Evolutionary conservation across 495 filamentous ascomycete genomes (phyloP).

Genomic region (Penicillium subrubescens): DNA sequence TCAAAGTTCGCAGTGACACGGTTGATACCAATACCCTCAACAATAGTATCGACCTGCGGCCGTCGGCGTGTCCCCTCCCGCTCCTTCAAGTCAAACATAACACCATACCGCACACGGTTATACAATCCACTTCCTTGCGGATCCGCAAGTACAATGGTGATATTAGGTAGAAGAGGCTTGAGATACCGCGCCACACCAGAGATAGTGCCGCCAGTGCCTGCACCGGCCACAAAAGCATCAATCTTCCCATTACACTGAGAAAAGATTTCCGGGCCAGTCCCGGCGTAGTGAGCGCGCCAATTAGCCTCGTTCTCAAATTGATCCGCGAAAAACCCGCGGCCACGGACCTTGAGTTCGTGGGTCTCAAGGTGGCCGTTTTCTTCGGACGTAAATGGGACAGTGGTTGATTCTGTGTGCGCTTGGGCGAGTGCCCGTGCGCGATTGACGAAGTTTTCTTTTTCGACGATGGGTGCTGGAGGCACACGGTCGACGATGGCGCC

Average conservation of each 20-base stretch:
- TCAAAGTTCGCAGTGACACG: constrained; percentile 90
- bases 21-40: constrained; percentile 96
- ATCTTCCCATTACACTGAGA: constrained; percentile 72
- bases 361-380: constrained; percentile 16
- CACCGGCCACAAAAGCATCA: constrained; percentile 94
- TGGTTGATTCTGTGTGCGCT: constrained; percentile 64
- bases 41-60: constrained; percentile 91
- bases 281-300: constrained; percentile 76
- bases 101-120: constrained; percentile 86
- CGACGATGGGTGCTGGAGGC: constrained; percentile 86
- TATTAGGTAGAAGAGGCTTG: constrained; percentile 63
- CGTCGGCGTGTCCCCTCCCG: constrained; percentile 84
- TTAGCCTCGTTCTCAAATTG: constrained; percentile 94
- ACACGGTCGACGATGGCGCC: constrained; percentile 90
- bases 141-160: constrained; percentile 85
- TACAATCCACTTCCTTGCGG: constrained; percentile 92
- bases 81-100: constrained; percentile 92
- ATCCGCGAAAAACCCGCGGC: constrained; percentile 86
- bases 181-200: constrained; percentile 82
- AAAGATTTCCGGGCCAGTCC: constrained; percentile 89
- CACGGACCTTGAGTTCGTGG: constrained; percentile 23
- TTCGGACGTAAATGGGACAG: constrained; percentile 8
- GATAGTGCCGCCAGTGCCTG: constrained; percentile 93
- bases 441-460: constrained; percentile 93
- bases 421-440: constrained; percentile 74